phyloP scores from a whole-genome alignment of 352 stramenopile genomes.

The Albugo laibachii region DNA sequence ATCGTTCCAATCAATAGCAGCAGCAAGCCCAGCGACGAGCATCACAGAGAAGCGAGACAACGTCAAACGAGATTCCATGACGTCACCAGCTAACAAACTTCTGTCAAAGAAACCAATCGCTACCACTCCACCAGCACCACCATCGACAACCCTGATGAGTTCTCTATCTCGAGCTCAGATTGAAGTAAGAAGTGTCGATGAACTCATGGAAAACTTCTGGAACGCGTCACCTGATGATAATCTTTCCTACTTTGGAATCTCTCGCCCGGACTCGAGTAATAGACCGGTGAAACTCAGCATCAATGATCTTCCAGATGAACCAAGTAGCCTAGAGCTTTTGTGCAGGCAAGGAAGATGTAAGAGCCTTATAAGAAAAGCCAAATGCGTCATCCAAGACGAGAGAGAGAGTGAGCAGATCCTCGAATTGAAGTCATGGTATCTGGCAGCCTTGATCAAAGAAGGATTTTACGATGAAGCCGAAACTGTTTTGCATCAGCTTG shows the following conservation, averaged over 20 bases:
- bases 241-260: conserved; percentile 1
- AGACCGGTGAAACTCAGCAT: neutral
- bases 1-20: conserved; percentile 14
- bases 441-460: conserved; percentile 59
- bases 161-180: conserved; percentile 12
- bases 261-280: neutral
- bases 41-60: conserved; percentile 5
- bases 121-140: conserved; percentile 8
- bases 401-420: conserved; percentile 11
- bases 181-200: conserved; percentile 16
- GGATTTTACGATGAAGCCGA: conserved; percentile 54
- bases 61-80: conserved; percentile 7
- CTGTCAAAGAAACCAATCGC: conserved; percentile 1
- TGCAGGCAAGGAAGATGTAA: conserved; percentile 54
- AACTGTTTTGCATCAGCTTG: conserved; percentile 54
- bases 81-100: conserved; percentile 3
- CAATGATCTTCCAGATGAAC: conserved; percentile 29
- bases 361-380: conserved; percentile 47
- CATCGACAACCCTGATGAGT: conserved; percentile 5
- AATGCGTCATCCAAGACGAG: conserved; percentile 25
- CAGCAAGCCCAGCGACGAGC: neutral
- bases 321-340: conserved; percentile 26
- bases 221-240: conserved; percentile 20
- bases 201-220: conserved; percentile 49
- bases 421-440: conserved; percentile 67